These are phyloP conservation scores for Irineochytrium annulatum DNA, from an alignment of 192 early-diverging fungal species.

Conservation along the genomic window DNA sequence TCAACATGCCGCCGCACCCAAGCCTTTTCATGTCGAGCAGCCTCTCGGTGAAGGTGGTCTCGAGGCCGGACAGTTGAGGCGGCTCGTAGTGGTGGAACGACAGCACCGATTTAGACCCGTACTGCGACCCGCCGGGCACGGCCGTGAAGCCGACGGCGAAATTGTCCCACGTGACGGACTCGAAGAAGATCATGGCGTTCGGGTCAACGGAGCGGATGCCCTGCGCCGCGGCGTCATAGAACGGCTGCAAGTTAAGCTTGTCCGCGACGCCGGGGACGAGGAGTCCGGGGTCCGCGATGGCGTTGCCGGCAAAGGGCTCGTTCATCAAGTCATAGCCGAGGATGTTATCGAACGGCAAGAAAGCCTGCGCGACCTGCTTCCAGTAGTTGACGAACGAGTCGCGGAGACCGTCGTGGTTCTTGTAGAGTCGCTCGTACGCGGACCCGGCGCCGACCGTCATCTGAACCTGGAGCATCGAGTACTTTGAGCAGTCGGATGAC, in stretches of 20 bases:
- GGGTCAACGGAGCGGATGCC: constrained; percentile 49
- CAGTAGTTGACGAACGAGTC: constrained; percentile 56
- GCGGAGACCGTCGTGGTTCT: constrained; percentile 44
- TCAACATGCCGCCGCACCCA: constrained; percentile 10
- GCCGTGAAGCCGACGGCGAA: constrained; percentile 10
- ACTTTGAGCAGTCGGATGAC: background rate
- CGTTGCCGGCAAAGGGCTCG: constrained; percentile 52
- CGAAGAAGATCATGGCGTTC: constrained; percentile 50
- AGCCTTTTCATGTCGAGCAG: constrained; percentile 1
- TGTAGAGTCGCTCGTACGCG: constrained; percentile 36
- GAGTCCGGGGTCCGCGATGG: constrained; percentile 14
- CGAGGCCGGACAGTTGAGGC: constrained; percentile 52
- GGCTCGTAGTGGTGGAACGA: constrained; percentile 20
- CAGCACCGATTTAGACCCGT: constrained; percentile 8
- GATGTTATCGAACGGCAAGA: constrained; percentile 36
- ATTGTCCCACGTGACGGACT: constrained; percentile 18
- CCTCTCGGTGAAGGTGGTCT: constrained; percentile 33
- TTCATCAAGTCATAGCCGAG: constrained; percentile 64
- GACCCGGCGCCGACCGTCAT: background rate
- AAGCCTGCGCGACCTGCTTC: constrained; percentile 43
- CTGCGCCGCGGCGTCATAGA: constrained; percentile 43
- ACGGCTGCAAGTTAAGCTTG: constrained; percentile 38
- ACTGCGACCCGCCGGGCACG: constrained; percentile 11
- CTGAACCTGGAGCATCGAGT: background rate
- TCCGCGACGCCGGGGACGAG: constrained; percentile 43